These are phyloP conservation scores for Heterobasidion irregulare DNA, from an alignment of 1,284 basidiomycete species.

Conservation along the genomic window DNA sequence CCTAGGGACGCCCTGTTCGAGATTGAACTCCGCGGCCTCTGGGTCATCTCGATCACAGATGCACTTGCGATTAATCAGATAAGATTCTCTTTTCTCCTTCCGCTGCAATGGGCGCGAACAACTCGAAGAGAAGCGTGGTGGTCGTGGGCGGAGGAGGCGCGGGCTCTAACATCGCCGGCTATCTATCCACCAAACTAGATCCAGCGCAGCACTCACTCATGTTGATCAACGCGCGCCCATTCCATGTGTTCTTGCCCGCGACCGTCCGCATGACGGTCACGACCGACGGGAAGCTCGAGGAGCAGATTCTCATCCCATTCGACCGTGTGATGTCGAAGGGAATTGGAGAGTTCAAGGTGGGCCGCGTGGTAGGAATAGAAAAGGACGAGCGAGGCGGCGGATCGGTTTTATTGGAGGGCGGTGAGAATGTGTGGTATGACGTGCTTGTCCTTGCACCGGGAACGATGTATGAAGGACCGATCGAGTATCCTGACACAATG, in stretches of 20 bases:
- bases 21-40: no score
- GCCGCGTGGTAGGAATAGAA: neutral
- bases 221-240: constrained; percentile 2
- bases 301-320: neutral
- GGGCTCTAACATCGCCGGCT: neutral
- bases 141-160: neutral
- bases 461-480: constrained; percentile 38
- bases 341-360: constrained; percentile 4
- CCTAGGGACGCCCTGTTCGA: no score
- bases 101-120: neutral
- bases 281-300: neutral
- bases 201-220: neutral
- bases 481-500: constrained; percentile 31
- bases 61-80: neutral
- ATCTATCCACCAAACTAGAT: neutral
- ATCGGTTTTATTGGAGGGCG: neutral
- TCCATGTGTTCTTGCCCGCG: neutral
- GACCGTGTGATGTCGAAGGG: neutral
- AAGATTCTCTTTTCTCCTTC: neutral
- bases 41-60: no score
- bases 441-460: constrained; percentile 38
- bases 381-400: neutral
- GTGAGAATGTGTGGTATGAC: neutral
- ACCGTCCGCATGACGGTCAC: neutral
- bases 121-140: neutral